Conservation (phyloP, 1,284 basidiomycete genomes). For the Moesziomyces sp. region DNA sequence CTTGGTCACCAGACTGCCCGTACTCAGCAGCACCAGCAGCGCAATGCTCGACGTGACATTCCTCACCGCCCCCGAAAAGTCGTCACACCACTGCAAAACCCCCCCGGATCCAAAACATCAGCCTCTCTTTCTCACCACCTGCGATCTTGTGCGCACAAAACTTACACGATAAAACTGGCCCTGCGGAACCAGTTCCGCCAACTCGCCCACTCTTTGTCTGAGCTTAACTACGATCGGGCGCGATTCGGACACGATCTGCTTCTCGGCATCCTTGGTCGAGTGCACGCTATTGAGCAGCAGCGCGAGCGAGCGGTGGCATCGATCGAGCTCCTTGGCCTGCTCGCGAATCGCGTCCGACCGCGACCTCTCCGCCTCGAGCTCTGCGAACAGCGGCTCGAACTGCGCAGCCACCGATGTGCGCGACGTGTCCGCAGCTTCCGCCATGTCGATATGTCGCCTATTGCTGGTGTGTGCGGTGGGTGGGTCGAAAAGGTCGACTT, state of each 20-base stretch:
- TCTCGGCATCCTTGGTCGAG: constrained; percentile 16
- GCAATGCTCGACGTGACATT: constrained; percentile 24
- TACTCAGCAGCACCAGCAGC: constrained; percentile 34
- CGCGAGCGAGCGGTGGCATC: constrained; percentile 29
- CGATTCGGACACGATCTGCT: neutral
- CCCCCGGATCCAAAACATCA: neutral
- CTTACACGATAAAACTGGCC: constrained; percentile 43
- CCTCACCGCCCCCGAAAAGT: constrained; percentile 25
- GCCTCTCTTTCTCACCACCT: too few species aligned
- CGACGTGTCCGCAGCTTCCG: neutral
- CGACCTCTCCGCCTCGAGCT: constrained; percentile 44
- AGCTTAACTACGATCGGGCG: neutral
- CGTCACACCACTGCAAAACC: constrained; percentile 26
- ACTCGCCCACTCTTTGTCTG: neutral
- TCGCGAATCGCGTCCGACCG: constrained; percentile 46
- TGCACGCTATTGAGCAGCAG: constrained; percentile 44
- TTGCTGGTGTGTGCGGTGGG: too few species aligned
- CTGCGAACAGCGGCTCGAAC: constrained; percentile 41
- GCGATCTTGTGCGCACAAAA: neutral
- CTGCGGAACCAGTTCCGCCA: constrained; percentile 26
- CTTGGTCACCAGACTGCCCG: constrained; percentile 50
- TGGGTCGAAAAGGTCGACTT: too few species aligned
- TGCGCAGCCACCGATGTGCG: constrained; percentile 9
- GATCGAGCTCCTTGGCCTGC: constrained; percentile 50
- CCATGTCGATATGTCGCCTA: neutral